phyloP scores from a whole-genome alignment of 108 stramenopile species.

The Epipyxis sp. region DNA sequence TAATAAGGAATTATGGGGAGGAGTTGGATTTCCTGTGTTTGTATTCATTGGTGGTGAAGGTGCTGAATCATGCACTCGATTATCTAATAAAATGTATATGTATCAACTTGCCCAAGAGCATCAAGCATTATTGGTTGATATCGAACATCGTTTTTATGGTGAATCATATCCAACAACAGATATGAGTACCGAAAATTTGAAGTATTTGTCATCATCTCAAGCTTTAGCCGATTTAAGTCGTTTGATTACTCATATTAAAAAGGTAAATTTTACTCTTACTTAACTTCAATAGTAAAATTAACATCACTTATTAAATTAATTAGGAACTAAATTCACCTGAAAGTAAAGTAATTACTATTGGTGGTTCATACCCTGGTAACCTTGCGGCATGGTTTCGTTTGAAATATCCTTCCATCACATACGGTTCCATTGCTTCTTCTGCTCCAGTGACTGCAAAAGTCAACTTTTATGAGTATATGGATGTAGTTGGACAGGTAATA shows the following conservation, averaged over 20 bases:
- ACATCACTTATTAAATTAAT: too few species aligned
- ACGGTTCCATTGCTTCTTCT: constrained; percentile 71
- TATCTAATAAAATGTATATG: constrained; percentile 8
- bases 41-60: constrained; percentile 53
- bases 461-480: constrained; percentile 75
- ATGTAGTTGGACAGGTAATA: constrained; percentile 64
- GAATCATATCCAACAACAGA: constrained; percentile 59
- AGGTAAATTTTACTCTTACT: neutral
- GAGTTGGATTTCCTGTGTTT: constrained; percentile 36
- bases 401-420: constrained; percentile 73
- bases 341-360: constrained; percentile 66
- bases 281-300: too few species aligned
- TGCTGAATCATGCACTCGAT: constrained; percentile 10
- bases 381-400: constrained; percentile 68
- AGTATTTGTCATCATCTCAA: constrained; percentile 68
- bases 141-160: constrained; percentile 88
- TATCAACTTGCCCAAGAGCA: neutral
- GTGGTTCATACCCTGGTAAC: constrained; percentile 81
- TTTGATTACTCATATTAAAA: constrained; percentile 51
- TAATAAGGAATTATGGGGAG: constrained; percentile 41
- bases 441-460: constrained; percentile 71
- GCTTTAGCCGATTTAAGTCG: constrained; percentile 73
- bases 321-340: too few species aligned
- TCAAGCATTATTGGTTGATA: constrained; percentile 52
- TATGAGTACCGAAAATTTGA: constrained; percentile 36